phyloP scores from a whole-genome alignment of 208 protist genomes.

The Wallacemonas rigidus region DNA sequence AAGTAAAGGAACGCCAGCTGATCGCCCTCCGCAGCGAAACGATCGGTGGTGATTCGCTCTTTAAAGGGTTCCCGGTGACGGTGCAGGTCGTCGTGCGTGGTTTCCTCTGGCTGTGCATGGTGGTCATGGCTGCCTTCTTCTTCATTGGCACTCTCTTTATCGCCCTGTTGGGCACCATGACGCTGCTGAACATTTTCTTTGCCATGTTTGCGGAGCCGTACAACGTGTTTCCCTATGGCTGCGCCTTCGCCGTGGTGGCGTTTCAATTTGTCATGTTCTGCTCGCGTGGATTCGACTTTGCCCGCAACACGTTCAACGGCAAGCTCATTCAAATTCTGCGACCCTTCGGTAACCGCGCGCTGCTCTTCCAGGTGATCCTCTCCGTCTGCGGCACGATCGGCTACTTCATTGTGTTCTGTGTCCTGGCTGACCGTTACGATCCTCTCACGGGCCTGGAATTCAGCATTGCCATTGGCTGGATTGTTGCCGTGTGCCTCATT shows the following conservation, averaged over 20 bases:
- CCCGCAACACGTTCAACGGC: slow-evolving; percentile 55
- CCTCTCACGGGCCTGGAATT: slow-evolving; percentile 59
- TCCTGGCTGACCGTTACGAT: slow-evolving; percentile 44
- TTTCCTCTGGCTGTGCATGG: slow-evolving; percentile 56
- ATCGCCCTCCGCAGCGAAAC: slow-evolving; percentile 22
- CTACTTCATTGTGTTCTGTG: slow-evolving; percentile 69
- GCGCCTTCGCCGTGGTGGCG: slow-evolving; percentile 42
- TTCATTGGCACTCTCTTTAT: slow-evolving; percentile 56
- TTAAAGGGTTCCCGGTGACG: slow-evolving; percentile 33
- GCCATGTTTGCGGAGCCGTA: slow-evolving; percentile 59
- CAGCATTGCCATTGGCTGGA: slow-evolving; percentile 70
- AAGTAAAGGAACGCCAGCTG: slow-evolving; percentile 34
- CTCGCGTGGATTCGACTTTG: slow-evolving; percentile 67
- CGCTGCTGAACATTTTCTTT: slow-evolving; percentile 59
- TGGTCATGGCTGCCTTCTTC: slow-evolving; percentile 67
- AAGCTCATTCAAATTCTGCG: slow-evolving; percentile 50
- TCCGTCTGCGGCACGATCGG: slow-evolving; percentile 29
- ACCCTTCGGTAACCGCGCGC: slow-evolving; percentile 39
- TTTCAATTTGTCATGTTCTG: slow-evolving; percentile 55
- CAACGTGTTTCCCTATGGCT: slow-evolving; percentile 62
- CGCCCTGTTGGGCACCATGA: slow-evolving; percentile 41
- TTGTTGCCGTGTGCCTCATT: slow-evolving; percentile 60
- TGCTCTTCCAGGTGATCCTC: slow-evolving; percentile 45
- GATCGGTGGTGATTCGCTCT: slow-evolving; percentile 32
- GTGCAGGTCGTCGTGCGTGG: slow-evolving; percentile 43